These are phyloP conservation scores for Coemansia sp. DNA, from an alignment of 371 early-diverging fungal genomes.

Conservation along the genomic window DNA sequence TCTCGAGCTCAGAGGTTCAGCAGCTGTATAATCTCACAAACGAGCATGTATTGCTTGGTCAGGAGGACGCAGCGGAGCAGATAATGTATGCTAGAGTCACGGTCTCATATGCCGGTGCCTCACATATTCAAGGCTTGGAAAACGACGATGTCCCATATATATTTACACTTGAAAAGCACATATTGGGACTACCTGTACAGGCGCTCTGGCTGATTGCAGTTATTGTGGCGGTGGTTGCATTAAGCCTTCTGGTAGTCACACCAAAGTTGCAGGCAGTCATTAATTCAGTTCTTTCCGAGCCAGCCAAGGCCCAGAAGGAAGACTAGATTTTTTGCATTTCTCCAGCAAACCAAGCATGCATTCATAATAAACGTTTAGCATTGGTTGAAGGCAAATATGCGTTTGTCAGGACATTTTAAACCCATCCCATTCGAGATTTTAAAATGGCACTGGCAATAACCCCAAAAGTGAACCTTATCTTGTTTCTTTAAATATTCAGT, in stretches of 20 bases:
- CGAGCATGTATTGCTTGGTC: no score
- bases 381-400: neutral
- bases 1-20: slow-evolving; percentile 4
- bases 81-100: slow-evolving; percentile 23
- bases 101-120: slow-evolving; percentile 21
- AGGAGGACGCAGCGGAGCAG: neutral
- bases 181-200: slow-evolving; percentile 29
- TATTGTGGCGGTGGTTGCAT: slow-evolving; percentile 14
- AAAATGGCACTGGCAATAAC: no score
- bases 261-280: slow-evolving; percentile 15
- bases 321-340: slow-evolving; percentile 4
- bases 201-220: slow-evolving; percentile 29
- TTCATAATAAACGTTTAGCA: neutral
- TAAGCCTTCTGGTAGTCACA: slow-evolving; percentile 5
- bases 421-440: no score
- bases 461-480: no score
- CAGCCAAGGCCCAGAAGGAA: slow-evolving; percentile 5
- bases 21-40: neutral
- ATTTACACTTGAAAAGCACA: slow-evolving; percentile 31
- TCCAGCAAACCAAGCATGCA: neutral
- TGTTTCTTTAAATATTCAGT: no score
- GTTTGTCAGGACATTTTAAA: no score
- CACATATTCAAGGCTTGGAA: slow-evolving; percentile 16
- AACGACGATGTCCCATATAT: slow-evolving; percentile 18
- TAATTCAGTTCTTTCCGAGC: slow-evolving; percentile 20